A percentile compares a stretch with the other conserved stretches of the same genome.
These are phyloP conservation scores for Pugionium cornutum DNA, from an alignment of 345 rosid species.

Conservation along the genomic window DNA sequence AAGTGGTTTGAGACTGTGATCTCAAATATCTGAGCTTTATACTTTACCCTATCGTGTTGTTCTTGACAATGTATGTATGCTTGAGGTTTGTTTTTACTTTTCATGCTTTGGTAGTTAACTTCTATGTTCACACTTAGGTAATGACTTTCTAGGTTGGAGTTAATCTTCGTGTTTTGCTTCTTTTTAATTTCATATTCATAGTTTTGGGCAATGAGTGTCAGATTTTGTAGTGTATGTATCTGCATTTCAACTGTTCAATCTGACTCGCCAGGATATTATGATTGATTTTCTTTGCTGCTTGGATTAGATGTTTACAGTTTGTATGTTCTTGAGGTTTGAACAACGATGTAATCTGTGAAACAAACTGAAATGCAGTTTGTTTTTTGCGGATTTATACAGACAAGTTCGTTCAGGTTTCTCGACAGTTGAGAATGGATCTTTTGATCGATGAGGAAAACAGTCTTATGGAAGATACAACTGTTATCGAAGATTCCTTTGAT, in stretches of 20 bases:
- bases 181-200: too few relatives aligned
- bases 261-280: constrained; percentile 1
- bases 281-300: constrained; percentile 22
- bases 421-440: constrained; percentile 47
- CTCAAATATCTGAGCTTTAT: constrained; percentile 15
- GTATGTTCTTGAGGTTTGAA: constrained; percentile 23
- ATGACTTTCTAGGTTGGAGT: too few relatives aligned
- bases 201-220: constrained; percentile 23
- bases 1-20: constrained; percentile 28
- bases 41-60: constrained; percentile 14
- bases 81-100: constrained; percentile 14
- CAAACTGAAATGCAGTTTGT: constrained; percentile 15
- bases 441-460: constrained; percentile 38
- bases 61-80: constrained; percentile 34
- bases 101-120: not conserved
- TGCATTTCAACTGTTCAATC: constrained; percentile 17
- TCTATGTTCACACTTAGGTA: too few relatives aligned
- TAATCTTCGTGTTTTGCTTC: too few relatives aligned
- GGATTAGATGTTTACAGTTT: constrained; percentile 14
- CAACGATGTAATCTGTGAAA: constrained; percentile 14
- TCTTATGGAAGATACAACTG: constrained; percentile 40
- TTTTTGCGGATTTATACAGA: constrained; percentile 27
- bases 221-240: constrained; percentile 20
- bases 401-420: not conserved
- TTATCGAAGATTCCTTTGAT: constrained; percentile 44